Evolutionary conservation across 2,329 filamentous ascomycete genomes (phyloP), one percentile per base, ranked within the genome.

Genomic region (Pyricularia sp.): DNA sequence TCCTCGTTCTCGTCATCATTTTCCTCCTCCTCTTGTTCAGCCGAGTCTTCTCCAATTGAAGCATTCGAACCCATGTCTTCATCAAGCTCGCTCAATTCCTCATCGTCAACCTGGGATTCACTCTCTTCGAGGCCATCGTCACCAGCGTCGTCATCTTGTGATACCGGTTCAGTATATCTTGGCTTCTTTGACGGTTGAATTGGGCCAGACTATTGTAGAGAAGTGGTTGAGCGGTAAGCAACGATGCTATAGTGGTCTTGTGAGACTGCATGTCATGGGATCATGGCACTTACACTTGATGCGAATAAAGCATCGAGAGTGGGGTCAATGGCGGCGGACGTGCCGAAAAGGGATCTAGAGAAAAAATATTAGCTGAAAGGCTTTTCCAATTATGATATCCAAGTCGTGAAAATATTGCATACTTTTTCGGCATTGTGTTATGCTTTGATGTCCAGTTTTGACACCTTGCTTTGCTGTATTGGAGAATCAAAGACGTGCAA

Each of bases 291-390:
- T 85, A 92, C 90, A 82, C 91, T 93, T 69, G 84, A 82, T 69
- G 89, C 85, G 79, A 93, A 93, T 58, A 93, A 83, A 71, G 89
- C 88, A 74, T 89, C 84, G 72, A 93, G 82, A 69, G 84, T 81
- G 77, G 90, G 89, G 81, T 93, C 90, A 70, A 93, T 82, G 70
- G 84, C 79, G 71, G 81, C 82, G 67, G 33, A 28, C 65, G 65
- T 26, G 77, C 72, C 58, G 70, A 87, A 73, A 17, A 70, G 10
- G 1, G 68, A 69, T 58, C 71, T 71, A 30, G 3, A 26, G 26
- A 26, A 3, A 30, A 20, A 7, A 20, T 2, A 50, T 63, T 68
- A 31, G 67, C 28, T 20, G 25, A 42, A 42, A 63, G 59, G 14
- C 2, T 26, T 26, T 26, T 61, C 23, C 25, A 61, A 5, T 61